Conservation (phyloP, 2,329 filamentous ascomycete species). For the Dothideomycetidae sp. region DNA sequence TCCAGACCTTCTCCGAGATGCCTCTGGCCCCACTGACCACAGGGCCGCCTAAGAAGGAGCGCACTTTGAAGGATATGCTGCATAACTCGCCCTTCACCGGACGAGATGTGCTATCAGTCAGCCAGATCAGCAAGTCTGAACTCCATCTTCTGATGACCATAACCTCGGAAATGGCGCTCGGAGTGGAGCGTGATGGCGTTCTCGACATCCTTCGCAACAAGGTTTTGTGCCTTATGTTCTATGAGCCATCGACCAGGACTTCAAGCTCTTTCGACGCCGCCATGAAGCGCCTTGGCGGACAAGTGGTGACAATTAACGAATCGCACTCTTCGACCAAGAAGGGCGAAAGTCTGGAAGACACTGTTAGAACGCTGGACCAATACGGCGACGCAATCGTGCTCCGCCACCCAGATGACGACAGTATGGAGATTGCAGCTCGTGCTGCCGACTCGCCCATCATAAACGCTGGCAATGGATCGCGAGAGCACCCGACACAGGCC, state of each 20-base stretch:
- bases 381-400: conserved; percentile 95
- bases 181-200: conserved; percentile 82
- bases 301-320: conserved; percentile 69
- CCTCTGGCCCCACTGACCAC: conserved; percentile 18
- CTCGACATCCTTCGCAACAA: conserved; percentile 75
- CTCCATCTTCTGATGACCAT: conserved; percentile 91
- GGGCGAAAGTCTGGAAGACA: conserved; percentile 87
- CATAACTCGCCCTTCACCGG: conserved; percentile 76
- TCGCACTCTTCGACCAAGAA: conserved; percentile 81
- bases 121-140: conserved; percentile 75
- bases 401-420: conserved; percentile 73
- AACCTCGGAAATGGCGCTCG: conserved; percentile 92
- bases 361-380: conserved; percentile 80
- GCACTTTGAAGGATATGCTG: conserved; percentile 55
- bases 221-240: conserved; percentile 87
- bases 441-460: conserved; percentile 85
- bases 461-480: conserved; percentile 91
- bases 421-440: conserved; percentile 68
- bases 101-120: conserved; percentile 80
- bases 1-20: conserved; percentile 57
- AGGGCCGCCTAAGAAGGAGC: conserved; percentile 32
- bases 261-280: conserved; percentile 93
- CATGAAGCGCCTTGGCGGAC: conserved; percentile 92
- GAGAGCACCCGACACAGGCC: conserved; percentile 93
- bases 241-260: conserved; percentile 90